Evolutionary conservation across 805 yeast species (phyloP).

Genomic region (Starmerella davenportii): DNA sequence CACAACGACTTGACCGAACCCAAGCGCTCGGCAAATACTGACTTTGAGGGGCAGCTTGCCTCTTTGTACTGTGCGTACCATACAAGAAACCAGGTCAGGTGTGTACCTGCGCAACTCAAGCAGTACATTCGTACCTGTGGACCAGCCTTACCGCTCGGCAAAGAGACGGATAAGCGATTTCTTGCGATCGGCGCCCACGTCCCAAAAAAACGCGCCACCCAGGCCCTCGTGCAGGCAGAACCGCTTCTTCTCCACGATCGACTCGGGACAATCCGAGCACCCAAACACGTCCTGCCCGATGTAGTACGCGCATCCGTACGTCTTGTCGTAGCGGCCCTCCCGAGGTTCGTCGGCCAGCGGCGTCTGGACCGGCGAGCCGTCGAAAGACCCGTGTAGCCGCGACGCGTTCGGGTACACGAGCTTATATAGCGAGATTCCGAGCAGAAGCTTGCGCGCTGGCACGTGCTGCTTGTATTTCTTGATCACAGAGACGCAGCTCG

Average conservation of each 20-base stretch:
- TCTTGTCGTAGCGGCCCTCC: slow-evolving; percentile 32
- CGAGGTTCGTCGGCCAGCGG: slow-evolving; percentile 17
- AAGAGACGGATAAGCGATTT: slow-evolving; percentile 9
- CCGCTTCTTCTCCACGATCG: slow-evolving; percentile 39
- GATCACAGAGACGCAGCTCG: slow-evolving; percentile 36
- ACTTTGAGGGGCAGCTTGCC: too few relatives aligned
- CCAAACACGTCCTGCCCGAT: slow-evolving; percentile 28
- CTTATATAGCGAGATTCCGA: slow-evolving; percentile 77
- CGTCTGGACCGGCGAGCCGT: background rate
- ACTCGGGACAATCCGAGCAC: slow-evolving; percentile 46
- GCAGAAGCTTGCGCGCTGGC: slow-evolving; percentile 33
- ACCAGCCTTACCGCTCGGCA: background rate
- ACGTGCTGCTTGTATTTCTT: slow-evolving; percentile 27
- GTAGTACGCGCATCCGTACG: slow-evolving; percentile 37
- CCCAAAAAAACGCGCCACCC: slow-evolving; percentile 95
- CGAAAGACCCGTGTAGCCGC: background rate
- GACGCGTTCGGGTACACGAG: slow-evolving; percentile 23
- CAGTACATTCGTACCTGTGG: too few relatives aligned
- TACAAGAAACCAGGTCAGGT: too few relatives aligned
- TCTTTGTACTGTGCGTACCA: too few relatives aligned
- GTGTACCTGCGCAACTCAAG: too few relatives aligned
- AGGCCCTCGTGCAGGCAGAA: slow-evolving; percentile 25
- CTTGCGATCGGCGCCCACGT: slow-evolving; percentile 53
- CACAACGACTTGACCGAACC: too few relatives aligned
- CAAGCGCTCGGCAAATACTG: too few relatives aligned